Conservation (phyloP, 345 rosid genomes). For the Capsella bursapastoris region DNA sequence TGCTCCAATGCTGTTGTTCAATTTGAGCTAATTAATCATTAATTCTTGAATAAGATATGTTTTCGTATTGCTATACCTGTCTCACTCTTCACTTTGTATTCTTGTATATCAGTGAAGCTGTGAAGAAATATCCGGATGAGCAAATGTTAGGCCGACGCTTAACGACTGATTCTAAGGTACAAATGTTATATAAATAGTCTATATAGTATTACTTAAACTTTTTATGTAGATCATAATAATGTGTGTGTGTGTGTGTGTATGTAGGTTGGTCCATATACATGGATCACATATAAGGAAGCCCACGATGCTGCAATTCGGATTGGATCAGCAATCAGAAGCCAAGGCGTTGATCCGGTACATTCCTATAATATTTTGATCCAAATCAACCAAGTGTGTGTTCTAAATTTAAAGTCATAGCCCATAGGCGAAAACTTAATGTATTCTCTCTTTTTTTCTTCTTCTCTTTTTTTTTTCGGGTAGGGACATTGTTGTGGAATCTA, state of each 20-base stretch:
- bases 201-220: not conserved
- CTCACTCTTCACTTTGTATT: not conserved
- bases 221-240: slow-evolving; percentile 3
- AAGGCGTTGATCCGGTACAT: slow-evolving; percentile 70
- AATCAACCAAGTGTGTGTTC: not conserved
- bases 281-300: slow-evolving; percentile 83
- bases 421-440: not conserved
- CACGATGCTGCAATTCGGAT: slow-evolving; percentile 61
- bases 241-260: not conserved
- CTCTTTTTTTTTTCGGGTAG: slow-evolving; percentile 38
- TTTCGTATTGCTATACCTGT: not conserved
- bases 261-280: slow-evolving; percentile 77
- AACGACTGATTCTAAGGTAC: slow-evolving; percentile 71
- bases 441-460: no score
- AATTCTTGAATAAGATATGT: not conserved
- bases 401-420: not conserved
- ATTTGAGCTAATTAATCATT: not conserved
- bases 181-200: not conserved
- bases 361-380: not conserved
- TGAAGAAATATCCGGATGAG: slow-evolving; percentile 51
- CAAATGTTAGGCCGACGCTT: slow-evolving; percentile 79
- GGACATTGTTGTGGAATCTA: slow-evolving; percentile 89
- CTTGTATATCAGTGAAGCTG: slow-evolving; percentile 55
- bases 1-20: not conserved
- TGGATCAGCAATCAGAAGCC: slow-evolving; percentile 79